phyloP scores from a whole-genome alignment of 768 basidiomycete species.

The Calvatia gigantea region DNA sequence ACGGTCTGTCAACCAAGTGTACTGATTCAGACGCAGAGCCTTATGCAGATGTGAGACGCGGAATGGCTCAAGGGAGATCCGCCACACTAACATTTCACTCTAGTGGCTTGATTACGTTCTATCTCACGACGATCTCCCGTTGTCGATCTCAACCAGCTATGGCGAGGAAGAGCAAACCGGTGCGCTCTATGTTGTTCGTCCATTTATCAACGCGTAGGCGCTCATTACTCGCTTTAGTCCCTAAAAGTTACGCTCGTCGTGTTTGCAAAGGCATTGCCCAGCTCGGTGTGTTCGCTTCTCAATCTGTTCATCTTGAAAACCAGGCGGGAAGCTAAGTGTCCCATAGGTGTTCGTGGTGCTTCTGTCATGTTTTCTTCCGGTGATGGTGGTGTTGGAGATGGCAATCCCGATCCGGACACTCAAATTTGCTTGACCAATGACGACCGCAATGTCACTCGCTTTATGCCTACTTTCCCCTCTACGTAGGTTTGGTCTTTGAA shows the following conservation, averaged over 20 bases:
- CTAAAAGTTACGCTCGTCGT: slow-evolving; percentile 52
- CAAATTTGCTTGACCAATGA: slow-evolving; percentile 58
- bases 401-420: slow-evolving; percentile 45
- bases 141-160: slow-evolving; percentile 70
- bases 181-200: slow-evolving; percentile 19
- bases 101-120: slow-evolving; percentile 62
- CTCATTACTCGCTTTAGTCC: slow-evolving; percentile 35
- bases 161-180: slow-evolving; percentile 72
- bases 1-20: no score
- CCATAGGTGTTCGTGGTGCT: slow-evolving; percentile 58
- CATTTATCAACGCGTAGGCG: neutral
- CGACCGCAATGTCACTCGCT: slow-evolving; percentile 48
- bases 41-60: slow-evolving; percentile 16
- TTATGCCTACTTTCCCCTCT: slow-evolving; percentile 61
- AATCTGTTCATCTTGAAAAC: neutral
- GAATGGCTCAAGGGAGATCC: no score
- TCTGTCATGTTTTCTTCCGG: slow-evolving; percentile 65
- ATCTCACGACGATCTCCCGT: slow-evolving; percentile 41
- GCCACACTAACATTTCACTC: no score
- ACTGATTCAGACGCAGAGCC: slow-evolving; percentile 13
- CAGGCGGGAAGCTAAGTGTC: neutral
- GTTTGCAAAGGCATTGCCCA: slow-evolving; percentile 61
- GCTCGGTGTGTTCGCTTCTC: slow-evolving; percentile 39
- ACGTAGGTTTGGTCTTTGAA: slow-evolving; percentile 26
- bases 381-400: slow-evolving; percentile 68